These are phyloP conservation scores for Chloromonas sp. DNA, from an alignment of 163 green algal genomes.

Conservation along the genomic window DNA sequence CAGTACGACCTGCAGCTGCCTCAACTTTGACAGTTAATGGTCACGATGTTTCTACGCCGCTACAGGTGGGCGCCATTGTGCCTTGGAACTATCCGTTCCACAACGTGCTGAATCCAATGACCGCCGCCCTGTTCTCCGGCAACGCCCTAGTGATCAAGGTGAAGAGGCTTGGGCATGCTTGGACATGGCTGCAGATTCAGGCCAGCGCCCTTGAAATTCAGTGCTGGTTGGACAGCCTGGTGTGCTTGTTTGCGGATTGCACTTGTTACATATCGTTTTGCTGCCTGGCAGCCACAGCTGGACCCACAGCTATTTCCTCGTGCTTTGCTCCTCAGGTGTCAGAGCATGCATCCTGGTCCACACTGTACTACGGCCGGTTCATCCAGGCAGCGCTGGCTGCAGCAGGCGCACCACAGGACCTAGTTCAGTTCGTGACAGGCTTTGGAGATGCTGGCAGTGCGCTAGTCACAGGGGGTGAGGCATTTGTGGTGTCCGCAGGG, in stretches of 20 bases:
- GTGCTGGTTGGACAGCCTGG: too few relatives aligned
- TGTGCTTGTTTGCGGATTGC: too few relatives aligned
- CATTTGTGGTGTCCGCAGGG: conserved; percentile 9
- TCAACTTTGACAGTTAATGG: too few relatives aligned
- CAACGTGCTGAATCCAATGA: conserved; percentile 98
- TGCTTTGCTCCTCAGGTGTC: conserved; percentile 60
- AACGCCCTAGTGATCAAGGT: conserved; percentile 95
- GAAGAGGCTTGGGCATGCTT: neutral
- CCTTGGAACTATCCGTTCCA: conserved; percentile 99
- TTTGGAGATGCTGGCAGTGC: conserved; percentile 86
- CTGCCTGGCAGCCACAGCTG: neutral
- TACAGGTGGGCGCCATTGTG: conserved; percentile 89
- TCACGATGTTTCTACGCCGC: too few relatives aligned
- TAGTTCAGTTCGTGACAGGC: conserved; percentile 93
- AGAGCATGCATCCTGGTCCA: conserved; percentile 87
- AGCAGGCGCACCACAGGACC: conserved; percentile 69
- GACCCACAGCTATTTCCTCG: too few relatives aligned
- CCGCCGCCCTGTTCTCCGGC: conserved; percentile 84
- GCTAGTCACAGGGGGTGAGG: conserved; percentile 72
- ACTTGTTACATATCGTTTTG: neutral
- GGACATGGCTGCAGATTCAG: too few relatives aligned
- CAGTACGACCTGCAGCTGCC: too few relatives aligned
- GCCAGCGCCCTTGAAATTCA: too few relatives aligned
- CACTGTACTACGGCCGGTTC: conserved; percentile 70
- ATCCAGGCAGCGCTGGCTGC: conserved; percentile 78